Percentiles rank a stretch among this genome's conserved stretches.
Evolutionary conservation across 169 alveolate species (phyloP).

Genomic region (Cryptosporidium canis): DNA sequence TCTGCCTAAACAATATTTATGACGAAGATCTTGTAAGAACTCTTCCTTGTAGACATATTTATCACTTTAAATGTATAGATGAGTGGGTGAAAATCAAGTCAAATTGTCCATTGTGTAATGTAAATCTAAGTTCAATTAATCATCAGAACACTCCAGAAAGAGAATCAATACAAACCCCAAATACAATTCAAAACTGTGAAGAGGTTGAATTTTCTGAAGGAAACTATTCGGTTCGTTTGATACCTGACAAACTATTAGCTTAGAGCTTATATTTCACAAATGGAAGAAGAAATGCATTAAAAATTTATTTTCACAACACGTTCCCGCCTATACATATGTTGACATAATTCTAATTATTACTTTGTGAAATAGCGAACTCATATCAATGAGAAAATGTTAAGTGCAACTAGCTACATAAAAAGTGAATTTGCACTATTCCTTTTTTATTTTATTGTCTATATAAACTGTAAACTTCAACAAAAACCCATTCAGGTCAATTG

Average conservation of each 20-base stretch:
- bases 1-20: conserved; percentile 36
- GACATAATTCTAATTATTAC: not conserved
- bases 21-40: conserved; percentile 33
- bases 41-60: conserved; percentile 55
- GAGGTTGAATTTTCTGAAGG: conserved; percentile 5
- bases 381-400: not conserved
- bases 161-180: not conserved
- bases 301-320: not conserved
- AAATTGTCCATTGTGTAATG: conserved; percentile 60
- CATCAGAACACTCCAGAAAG: not conserved
- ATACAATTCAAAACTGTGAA: not conserved
- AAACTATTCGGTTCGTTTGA: not conserved
- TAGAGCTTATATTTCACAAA: not conserved
- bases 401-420: not conserved
- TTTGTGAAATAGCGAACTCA: not conserved
- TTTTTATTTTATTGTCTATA: not conserved
- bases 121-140: conserved; percentile 4
- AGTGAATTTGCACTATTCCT: not conserved
- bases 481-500: not conserved
- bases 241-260: not conserved
- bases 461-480: not conserved
- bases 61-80: conserved; percentile 58
- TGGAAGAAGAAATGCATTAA: not conserved
- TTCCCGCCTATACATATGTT: conserved; percentile 9
- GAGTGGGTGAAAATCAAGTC: conserved; percentile 49